Evolutionary conservation across 2,329 filamentous ascomycete genomes (phyloP), one percentile per base, ranked within the genome.

Genomic region (Niveomyces coronatus): DNA sequence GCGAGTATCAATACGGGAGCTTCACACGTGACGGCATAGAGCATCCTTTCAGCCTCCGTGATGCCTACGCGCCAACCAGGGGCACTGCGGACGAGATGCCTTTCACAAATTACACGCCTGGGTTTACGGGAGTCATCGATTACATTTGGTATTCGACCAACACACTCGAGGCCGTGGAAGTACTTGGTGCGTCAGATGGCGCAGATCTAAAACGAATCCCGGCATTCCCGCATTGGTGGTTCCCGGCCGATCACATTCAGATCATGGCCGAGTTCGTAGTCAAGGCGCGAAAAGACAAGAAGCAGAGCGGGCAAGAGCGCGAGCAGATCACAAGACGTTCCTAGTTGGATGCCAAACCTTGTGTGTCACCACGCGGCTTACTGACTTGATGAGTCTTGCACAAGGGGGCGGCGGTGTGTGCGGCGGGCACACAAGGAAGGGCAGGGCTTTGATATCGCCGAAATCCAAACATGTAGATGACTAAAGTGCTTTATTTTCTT

Each of bases 71-170:
- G 24, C 76, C 83, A 45, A 81, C 94, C 37, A 82, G 82, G 45
- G 82, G 89, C 54, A 78, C 91, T 24, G 79, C 80, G 6, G 83
- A 87, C 41, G 85, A 94, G 56, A 66, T 96, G 50, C 78, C 79
- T 4, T 98, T 94, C 59, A 98, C 91, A 32, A 98, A 98, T 62
- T 98, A 96, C 62, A 93, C 87, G 11, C 88, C 91, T 1, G 78
- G 79, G n/a, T 98, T 95, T 63, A 76, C 77, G 36, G 88, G 87
- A 45, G 85, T 93, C 41, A 83, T 98, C 48, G 91, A 98, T 58
- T 95, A 96, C 61, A 86, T 98, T 52, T 96, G 88, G 87, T 98
- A 94, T 62, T 88, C 87, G 40, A 89, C 86, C 41, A 94, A 91
- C 59, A 79, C 82, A 16, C 68, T 95, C 31, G 84, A 91, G 54